phyloP scores from a whole-genome alignment of 2,329 filamentous ascomycete genomes.

The Alternaria burnsii region DNA sequence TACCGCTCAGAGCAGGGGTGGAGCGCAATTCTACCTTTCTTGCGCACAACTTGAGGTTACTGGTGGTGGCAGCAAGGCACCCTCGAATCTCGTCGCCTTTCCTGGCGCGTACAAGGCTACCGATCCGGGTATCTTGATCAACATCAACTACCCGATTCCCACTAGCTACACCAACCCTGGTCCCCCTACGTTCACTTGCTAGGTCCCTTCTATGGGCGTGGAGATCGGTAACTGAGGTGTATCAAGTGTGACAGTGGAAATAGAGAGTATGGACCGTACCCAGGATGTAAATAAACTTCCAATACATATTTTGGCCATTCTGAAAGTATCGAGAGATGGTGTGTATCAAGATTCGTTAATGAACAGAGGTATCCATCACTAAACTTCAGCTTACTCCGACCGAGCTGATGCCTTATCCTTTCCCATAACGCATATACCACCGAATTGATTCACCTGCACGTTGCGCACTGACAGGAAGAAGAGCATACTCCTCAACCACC shows the following conservation, averaged over 20 bases:
- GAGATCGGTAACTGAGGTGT: background rate
- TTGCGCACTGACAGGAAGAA: background rate
- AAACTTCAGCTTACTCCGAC: background rate
- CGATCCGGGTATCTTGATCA: constrained; percentile 43
- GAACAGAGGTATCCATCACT: background rate
- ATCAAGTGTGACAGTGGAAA: background rate
- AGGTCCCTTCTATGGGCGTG: background rate
- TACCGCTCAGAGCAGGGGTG: constrained; percentile 42
- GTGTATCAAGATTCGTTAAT: fast-evolving
- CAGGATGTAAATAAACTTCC: background rate
- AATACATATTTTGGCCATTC: background rate
- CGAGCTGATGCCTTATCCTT: background rate
- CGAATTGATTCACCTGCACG: background rate
- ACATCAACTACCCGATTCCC: constrained; percentile 38
- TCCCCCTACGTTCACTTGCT: constrained; percentile 13
- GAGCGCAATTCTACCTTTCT: constrained; percentile 57
- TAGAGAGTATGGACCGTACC: background rate
- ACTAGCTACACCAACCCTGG: constrained; percentile 16
- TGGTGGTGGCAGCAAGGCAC: constrained; percentile 47
- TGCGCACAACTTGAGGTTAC: constrained; percentile 57
- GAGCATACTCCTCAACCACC: background rate
- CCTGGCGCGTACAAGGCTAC: constrained; percentile 47
- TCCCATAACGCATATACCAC: background rate
- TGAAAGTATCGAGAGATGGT: background rate
- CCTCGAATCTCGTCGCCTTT: constrained; percentile 50